Conservation (phyloP, 2,329 filamentous ascomycete genomes). For the Exserohilum rostratum region DNA sequence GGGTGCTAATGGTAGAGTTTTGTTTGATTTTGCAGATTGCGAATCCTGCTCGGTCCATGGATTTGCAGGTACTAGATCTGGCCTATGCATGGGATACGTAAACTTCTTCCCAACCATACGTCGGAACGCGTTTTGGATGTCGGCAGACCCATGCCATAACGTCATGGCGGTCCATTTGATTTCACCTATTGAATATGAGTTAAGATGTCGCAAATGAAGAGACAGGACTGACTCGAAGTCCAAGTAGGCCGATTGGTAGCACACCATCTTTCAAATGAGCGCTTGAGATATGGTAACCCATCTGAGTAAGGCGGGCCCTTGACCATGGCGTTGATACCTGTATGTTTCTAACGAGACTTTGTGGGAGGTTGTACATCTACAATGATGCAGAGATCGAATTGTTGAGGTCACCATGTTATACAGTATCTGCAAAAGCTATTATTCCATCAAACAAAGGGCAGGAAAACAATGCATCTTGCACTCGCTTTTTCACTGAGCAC, state of each 20-base stretch:
- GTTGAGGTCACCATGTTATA: too few relatives aligned
- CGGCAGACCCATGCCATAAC: background rate
- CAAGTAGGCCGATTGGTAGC: background rate
- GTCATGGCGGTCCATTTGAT: background rate
- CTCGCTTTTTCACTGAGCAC: too few relatives aligned
- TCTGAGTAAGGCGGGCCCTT: background rate
- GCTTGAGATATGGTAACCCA: constrained; percentile 4
- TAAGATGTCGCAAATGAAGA: background rate
- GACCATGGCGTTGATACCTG: background rate
- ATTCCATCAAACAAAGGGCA: too few relatives aligned
- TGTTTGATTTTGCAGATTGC: background rate
- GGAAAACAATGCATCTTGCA: too few relatives aligned
- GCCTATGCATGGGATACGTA: background rate
- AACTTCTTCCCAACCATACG: background rate
- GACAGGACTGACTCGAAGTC: background rate
- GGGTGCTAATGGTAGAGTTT: background rate
- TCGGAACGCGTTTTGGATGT: background rate
- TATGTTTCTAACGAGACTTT: too few relatives aligned
- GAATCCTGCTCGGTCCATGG: background rate
- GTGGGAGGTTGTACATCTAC: too few relatives aligned
- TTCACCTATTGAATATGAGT: background rate
- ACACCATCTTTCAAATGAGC: background rate
- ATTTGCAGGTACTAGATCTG: background rate
- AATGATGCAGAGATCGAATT: too few relatives aligned
- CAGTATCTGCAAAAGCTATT: too few relatives aligned